These are phyloP conservation scores for Paramecium pentaurelia DNA, from an alignment of 73 alveolate genomes.

Conservation along the genomic window DNA sequence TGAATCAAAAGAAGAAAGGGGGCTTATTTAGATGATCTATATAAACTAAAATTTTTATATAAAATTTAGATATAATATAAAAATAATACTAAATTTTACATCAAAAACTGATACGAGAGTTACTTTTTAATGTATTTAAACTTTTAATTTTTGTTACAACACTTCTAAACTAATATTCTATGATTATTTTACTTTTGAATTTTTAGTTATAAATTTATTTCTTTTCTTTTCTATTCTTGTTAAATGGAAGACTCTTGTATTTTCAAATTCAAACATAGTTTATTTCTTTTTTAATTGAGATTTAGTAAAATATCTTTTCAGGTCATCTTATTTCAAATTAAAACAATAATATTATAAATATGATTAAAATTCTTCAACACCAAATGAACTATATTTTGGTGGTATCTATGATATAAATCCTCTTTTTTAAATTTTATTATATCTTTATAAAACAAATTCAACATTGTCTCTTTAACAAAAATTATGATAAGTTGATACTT, in stretches of 20 bases:
- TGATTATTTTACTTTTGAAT: background rate
- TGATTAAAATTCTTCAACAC: background rate
- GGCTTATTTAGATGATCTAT: background rate
- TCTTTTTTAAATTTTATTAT: background rate
- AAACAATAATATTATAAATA: background rate
- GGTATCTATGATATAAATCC: background rate
- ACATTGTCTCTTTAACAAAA: background rate
- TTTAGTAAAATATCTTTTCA: background rate
- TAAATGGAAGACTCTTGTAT: background rate
- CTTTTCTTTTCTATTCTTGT: background rate
- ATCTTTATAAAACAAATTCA: background rate
- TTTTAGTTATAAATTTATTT: background rate
- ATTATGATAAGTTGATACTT: background rate
- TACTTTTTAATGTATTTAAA: background rate
- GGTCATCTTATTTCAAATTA: background rate
- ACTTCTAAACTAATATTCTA: background rate
- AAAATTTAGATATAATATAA: background rate
- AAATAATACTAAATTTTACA: background rate
- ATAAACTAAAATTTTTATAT: background rate
- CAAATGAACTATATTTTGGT: background rate
- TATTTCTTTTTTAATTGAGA: background rate
- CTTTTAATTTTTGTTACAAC: background rate
- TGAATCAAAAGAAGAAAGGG: background rate
- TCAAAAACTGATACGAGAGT: background rate
- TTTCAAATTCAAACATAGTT: background rate